Percentiles rank a stretch among this genome's conserved stretches.
These are phyloP conservation scores for Cadophora sp. DNA, from an alignment of 2,329 filamentous ascomycete species.

Conservation along the genomic window DNA sequence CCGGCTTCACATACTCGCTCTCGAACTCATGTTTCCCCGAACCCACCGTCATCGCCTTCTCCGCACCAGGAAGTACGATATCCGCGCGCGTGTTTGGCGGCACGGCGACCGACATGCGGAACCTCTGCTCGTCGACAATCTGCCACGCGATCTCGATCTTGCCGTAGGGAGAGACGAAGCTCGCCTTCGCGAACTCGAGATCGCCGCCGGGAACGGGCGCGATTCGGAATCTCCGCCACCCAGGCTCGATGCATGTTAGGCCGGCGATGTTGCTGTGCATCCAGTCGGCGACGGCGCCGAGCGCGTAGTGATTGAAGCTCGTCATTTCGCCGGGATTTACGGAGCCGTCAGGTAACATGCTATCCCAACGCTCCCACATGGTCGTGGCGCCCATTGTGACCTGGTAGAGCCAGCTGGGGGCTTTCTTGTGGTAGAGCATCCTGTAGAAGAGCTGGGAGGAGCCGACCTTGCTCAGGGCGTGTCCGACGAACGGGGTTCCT, in stretches of 20 bases:
- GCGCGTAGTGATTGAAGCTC: constrained; percentile 37
- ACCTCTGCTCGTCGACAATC: constrained; percentile 21
- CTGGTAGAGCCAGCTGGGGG: constrained; percentile 41
- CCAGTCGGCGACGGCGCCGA: constrained; percentile 31
- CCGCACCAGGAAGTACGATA: constrained; percentile 35
- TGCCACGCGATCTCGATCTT: constrained; percentile 30
- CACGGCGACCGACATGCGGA: constrained; percentile 27
- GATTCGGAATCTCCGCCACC: constrained; percentile 42
- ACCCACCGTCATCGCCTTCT: constrained; percentile 16
- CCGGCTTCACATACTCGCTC: constrained; percentile 15
- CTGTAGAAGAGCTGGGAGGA: constrained; percentile 42
- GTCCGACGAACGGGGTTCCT: constrained; percentile 37
- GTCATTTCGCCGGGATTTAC: constrained; percentile 38
- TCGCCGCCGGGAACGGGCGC: constrained; percentile 43
- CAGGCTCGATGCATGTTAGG: constrained; percentile 38
- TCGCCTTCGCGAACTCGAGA: constrained; percentile 39
- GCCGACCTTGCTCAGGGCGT: constrained; percentile 20
- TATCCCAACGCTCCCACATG: constrained; percentile 39
- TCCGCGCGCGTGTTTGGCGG: constrained; percentile 32
- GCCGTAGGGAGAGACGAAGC: constrained; percentile 42
- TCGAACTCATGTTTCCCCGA: constrained; percentile 29
- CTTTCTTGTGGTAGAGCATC: constrained; percentile 46
- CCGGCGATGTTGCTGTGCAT: constrained; percentile 42
- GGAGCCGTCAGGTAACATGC: constrained; percentile 35
- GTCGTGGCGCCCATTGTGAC: constrained; percentile 39